Base-by-base conservation (phyloP, 352 stramenopile species). In the Phytophthora pini region DNA sequence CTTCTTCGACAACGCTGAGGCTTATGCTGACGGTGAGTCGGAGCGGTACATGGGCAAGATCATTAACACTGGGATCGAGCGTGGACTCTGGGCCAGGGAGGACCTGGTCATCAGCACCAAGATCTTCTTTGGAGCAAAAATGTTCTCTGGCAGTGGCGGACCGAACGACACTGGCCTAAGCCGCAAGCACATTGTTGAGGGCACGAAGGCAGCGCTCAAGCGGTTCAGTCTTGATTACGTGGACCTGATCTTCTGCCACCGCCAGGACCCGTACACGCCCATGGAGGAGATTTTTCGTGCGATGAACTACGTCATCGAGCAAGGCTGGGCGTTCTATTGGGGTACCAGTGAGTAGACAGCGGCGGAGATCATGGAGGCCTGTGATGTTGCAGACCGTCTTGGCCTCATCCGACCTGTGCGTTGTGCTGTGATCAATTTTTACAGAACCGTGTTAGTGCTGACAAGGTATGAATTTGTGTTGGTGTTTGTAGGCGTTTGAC, bases 31-130 rank as follows among this genome's bases (percentile, higher is more conserved):
- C 15, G 75, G 75, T 34, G 34, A 68, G 13, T 43, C 62, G 2
- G 68, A 79, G 57, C 46, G 20, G n/a, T 63, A 71, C 45, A 81
- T 79, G 56, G 77, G 78, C 0, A 44, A 40, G 5, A 56, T 73
- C 15, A 61, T 84, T 29, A 59, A 74, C 15, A 77, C 63, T 48
- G 70, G 69, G 3, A 58, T 83, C 31, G 36, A 50, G 12, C 32
- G 63, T 12, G 69, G 58, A n/a, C 50, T 43, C 5, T 76, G 56
- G 59, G 62, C 46, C 5, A 64, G 77, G 12, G 70, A 82, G 26
- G 72, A 88, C 27, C 62, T 88, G 24, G 59, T 88, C 3, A 49
- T 88, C 47, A 70, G 54, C 5, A 88, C 77, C 34, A 88, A 88
- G 56, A 58, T 88, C 44, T 73, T 64, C 31, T 52, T 78, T 1